phyloP scores from a whole-genome alignment of 768 basidiomycete genomes.

The Lactifluus pinguis region DNA sequence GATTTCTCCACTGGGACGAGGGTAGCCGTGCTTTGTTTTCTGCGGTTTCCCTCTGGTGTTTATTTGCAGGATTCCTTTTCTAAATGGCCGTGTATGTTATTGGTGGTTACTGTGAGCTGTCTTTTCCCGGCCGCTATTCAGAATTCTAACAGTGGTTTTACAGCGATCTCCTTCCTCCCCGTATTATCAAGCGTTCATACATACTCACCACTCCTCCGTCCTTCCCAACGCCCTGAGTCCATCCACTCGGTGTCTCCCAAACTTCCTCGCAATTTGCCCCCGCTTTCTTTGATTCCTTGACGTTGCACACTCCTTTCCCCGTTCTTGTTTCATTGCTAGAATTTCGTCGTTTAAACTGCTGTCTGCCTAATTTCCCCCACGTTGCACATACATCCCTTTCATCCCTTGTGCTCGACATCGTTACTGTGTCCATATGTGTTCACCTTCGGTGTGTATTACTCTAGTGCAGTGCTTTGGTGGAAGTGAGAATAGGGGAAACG shows the following conservation, averaged over 20 bases:
- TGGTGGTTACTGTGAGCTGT: conserved; percentile 15
- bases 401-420: conserved; percentile 12
- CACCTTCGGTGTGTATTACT: conserved; percentile 11
- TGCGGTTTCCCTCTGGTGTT: conserved; percentile 3
- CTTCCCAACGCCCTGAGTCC: no score
- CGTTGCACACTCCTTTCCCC: conserved; percentile 4
- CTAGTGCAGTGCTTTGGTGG: conserved; percentile 12
- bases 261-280: neutral
- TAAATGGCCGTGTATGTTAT: conserved; percentile 15
- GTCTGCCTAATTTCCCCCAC: neutral
- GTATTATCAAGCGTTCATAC: neutral
- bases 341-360: neutral
- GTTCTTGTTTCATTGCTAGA: conserved; percentile 6
- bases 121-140: no score
- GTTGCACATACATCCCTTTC: neutral
- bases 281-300: neutral
- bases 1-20: conserved; percentile 7
- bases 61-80: conserved; percentile 1
- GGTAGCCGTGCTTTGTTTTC: conserved; percentile 12
- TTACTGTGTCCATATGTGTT: conserved; percentile 14
- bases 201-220: conserved; percentile 7
- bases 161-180: neutral
- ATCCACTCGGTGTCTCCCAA: neutral
- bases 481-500: neutral
- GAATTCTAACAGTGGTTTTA: neutral